phyloP scores from a whole-genome alignment of 164 flowering plant species.

The Annona cherimola region DNA sequence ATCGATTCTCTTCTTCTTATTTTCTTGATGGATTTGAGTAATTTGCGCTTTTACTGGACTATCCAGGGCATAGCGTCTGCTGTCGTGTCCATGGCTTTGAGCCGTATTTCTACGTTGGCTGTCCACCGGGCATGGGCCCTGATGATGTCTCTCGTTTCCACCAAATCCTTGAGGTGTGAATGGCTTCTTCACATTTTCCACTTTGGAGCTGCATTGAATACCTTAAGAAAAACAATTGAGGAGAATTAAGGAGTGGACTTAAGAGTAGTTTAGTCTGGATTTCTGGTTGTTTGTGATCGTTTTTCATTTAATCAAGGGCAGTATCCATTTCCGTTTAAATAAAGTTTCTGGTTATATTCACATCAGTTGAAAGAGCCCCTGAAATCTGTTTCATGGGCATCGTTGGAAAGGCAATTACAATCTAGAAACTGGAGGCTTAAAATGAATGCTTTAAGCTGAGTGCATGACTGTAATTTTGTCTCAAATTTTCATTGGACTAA shows the following conservation, averaged over 20 bases:
- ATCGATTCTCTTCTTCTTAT: neutral
- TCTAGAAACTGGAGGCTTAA: neutral
- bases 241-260: too few relatives aligned
- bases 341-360: neutral
- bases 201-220: neutral
- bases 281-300: neutral
- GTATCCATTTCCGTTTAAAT: neutral
- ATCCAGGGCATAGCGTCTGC: conserved; percentile 87
- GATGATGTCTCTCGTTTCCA: conserved; percentile 83
- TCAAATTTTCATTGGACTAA: neutral
- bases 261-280: neutral
- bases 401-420: neutral
- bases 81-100: conserved; percentile 94
- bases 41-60: neutral
- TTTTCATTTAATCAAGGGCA: neutral
- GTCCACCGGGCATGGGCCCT: conserved; percentile 91
- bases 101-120: conserved; percentile 86
- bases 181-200: neutral
- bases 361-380: neutral
- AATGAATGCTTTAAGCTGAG: neutral
- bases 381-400: neutral
- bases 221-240: too few relatives aligned
- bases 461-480: neutral
- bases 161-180: conserved; percentile 70
- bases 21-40: neutral